Percentiles rank a stretch among this genome's conserved stretches.
These are phyloP conservation scores for Neofusicoccum umdonicola DNA, from an alignment of 2,329 filamentous ascomycete species.

Conservation along the genomic window DNA sequence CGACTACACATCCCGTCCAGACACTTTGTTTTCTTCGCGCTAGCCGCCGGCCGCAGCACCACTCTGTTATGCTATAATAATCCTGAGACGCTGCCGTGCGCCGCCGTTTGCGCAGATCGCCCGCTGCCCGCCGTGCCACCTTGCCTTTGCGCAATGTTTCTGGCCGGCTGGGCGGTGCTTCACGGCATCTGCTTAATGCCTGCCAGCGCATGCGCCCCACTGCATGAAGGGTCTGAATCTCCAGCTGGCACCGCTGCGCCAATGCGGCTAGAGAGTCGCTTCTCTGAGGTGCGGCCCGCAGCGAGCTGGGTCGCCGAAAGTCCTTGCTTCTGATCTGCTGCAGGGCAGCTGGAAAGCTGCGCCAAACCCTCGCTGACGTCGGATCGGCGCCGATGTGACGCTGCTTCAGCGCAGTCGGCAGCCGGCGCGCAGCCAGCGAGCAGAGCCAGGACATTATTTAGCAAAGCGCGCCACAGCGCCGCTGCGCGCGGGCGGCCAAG, in stretches of 20 bases:
- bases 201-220: slow-evolving; percentile 13
- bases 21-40: no score
- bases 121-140: not conserved
- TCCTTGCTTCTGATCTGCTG: slow-evolving; percentile 18
- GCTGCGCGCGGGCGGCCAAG: not conserved
- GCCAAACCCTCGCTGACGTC: not conserved
- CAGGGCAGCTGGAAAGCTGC: slow-evolving; percentile 4
- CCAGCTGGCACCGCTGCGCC: slow-evolving; percentile 1
- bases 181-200: not conserved
- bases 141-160: slow-evolving; percentile 11
- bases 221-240: slow-evolving; percentile 5
- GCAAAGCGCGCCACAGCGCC: no score
- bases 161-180: not conserved
- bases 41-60: no score
- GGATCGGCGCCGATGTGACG: not conserved
- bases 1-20: no score
- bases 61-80: not conserved
- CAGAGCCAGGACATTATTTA: no score
- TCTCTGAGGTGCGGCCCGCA: slow-evolving; percentile 12
- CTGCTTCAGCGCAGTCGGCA: not conserved
- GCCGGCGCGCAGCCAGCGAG: not conserved
- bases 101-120: slow-evolving; percentile 12
- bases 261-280: not conserved
- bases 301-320: slow-evolving; percentile 8
- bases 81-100: slow-evolving; percentile 14